Evolutionary conservation across 331 rosid genomes (phyloP), one percentile per base, ranked within the genome.

Genomic region (Stylosanthes scabra): DNA sequence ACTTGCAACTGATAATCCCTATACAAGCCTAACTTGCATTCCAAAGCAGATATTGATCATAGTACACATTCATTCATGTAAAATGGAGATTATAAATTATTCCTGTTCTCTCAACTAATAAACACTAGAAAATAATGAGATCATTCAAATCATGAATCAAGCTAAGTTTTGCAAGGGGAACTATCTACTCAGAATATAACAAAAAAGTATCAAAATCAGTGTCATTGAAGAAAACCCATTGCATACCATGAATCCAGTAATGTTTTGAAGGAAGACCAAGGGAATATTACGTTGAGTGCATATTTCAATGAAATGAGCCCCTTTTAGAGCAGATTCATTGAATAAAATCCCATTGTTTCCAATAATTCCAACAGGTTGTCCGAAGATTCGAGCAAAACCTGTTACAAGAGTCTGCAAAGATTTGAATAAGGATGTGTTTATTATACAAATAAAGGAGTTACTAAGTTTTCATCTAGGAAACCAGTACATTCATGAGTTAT

Each of bases 161-260:
- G 88, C 85, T 75, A 90, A 83, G 75, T 82, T 87, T 57, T 86
- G 89, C 83, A 20, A 51, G 45, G 45, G 40, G 59, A 64, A 44
- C 46, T 50, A 45, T 70, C 65, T 29, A 59, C 68, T 37, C 34
- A 16, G 59, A 67, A 74, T 45, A 52, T 46, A 45, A 74, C 16
- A 46, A 37, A 31, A 59, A 44, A 28, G 29, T 7, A 56, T 63
- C 50, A 45, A 63, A 71, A 28, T 56, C 59, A 54, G 31, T 72
- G 61, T 54, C 65, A 73, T 66, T 59, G 68, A 66, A 51, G 77
- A 76, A 66, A 62, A 34, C 61, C 28, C 59, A 77, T 51, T 65
- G 55, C 84, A 65, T 82, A 94, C 99, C 97, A 94, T 94, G 79
- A 94, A 94, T 76, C 99, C 99, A 15, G 97, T 91, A 82, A 94